These are phyloP conservation scores for Schwanniomyces occidentalis DNA, from an alignment of 805 yeast species.

Conservation along the genomic window DNA sequence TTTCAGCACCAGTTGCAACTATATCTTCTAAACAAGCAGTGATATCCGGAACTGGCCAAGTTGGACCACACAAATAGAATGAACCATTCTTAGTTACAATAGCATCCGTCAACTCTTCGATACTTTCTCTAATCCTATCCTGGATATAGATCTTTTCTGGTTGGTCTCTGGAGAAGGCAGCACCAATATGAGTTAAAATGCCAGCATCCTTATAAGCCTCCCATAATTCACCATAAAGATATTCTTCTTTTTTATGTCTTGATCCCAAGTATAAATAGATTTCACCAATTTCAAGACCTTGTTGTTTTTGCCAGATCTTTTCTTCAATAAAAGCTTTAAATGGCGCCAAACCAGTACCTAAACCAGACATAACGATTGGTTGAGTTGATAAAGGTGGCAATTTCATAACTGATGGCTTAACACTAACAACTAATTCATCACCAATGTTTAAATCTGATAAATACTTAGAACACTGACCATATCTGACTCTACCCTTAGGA, in stretches of 20 bases:
- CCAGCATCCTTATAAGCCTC: slow-evolving; percentile 95
- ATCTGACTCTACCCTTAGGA: slow-evolving; percentile 78
- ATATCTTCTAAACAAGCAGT: slow-evolving; percentile 87
- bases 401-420: slow-evolving; percentile 96
- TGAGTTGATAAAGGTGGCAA: slow-evolving; percentile 83
- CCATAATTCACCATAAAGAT: slow-evolving; percentile 95
- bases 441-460: slow-evolving; percentile 79
- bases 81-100: slow-evolving; percentile 78
- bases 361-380: slow-evolving; percentile 94
- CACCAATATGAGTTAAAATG: slow-evolving; percentile 89
- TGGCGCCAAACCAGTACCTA: slow-evolving; percentile 98
- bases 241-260: slow-evolving; percentile 93
- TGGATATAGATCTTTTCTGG: slow-evolving; percentile 92
- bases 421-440: slow-evolving; percentile 86
- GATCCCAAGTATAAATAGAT: slow-evolving; percentile 88
- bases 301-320: slow-evolving; percentile 87
- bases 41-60: slow-evolving; percentile 98
- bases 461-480: slow-evolving; percentile 92
- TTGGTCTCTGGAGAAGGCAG: slow-evolving; percentile 98
- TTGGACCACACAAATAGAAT: slow-evolving; percentile 96
- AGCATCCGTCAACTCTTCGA: slow-evolving; percentile 73
- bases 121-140: slow-evolving; percentile 81
- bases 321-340: slow-evolving; percentile 97
- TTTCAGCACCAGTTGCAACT: slow-evolving; percentile 66
- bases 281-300: slow-evolving; percentile 87